Evolutionary conservation across 1,284 basidiomycete genomes (phyloP), one percentile per base, ranked within the genome.

Genomic region (Apiotrichum akiyoshidainum): DNA sequence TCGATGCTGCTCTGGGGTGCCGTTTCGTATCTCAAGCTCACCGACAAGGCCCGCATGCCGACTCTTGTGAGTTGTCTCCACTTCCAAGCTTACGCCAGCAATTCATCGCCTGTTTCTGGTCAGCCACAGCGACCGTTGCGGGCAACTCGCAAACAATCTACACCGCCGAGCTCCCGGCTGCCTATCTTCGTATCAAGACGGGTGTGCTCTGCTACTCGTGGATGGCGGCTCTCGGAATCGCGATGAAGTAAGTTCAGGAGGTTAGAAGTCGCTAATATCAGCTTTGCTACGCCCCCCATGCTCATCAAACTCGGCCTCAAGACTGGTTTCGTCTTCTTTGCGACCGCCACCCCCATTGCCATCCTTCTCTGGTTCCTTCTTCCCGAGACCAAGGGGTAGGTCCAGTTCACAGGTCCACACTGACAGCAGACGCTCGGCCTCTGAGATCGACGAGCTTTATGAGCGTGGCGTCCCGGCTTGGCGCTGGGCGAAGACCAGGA

Each of bases 371-470:
- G 66, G 66, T 48, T 66, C 26, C 66, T 58, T 53, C 52, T 68
- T 8, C 66, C 68, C n/a, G 68, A 67, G 57, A 69, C 68, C n/a
- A 67, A 65, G 52, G 61, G 62, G 66, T 65, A 33, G 55, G 61
- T 58, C 21, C n/a, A 39, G 22, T 22, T 19, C 6, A 10, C 16
- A 8, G 21, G 21, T 2, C 11, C 13, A 21, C 13, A 11, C 12
- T n/a, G 53, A 37, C 47, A 13, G 47, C 21, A 57, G 55, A 34
- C 54, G 60, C 16, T 54, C 55, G 5, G 58, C 61, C 1, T 55
- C 61, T 6, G 76, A 78, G 62, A 60, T 78, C 34, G 75, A 76
- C 63, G 67, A 76, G 60, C 68, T 77, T 33, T 77, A 73, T 63
- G 71, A 77, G 56, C 54, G 66, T 50, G 62, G 61, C 21, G 64